These are phyloP conservation scores for Pestalotiopsis sp. DNA, from an alignment of 2,329 filamentous ascomycete genomes.

Conservation along the genomic window DNA sequence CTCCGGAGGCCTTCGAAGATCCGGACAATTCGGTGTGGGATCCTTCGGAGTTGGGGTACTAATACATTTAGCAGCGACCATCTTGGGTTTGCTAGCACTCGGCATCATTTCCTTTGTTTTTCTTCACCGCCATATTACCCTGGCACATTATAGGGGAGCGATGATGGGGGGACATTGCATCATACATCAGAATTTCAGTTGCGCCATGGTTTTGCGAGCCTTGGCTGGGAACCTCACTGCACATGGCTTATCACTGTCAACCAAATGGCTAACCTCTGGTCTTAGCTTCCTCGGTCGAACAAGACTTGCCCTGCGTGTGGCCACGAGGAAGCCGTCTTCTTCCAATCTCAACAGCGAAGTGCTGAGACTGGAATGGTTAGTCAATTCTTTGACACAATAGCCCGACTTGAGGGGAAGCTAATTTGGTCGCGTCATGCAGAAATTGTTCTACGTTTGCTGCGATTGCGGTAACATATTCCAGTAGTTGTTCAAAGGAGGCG, in stretches of 20 bases:
- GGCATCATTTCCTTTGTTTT: neutral
- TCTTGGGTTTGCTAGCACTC: neutral
- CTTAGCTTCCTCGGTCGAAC: slow-evolving; percentile 86
- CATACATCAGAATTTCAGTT: no score
- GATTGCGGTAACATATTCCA: slow-evolving; percentile 87
- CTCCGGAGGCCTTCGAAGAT: slow-evolving; percentile 30
- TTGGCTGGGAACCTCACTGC: slow-evolving; percentile 25
- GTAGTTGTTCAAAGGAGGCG: slow-evolving; percentile 31
- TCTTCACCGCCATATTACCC: neutral
- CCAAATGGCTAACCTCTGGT: slow-evolving; percentile 38
- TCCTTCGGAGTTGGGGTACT: neutral
- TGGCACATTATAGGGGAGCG: neutral
- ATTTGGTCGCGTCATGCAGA: slow-evolving; percentile 49
- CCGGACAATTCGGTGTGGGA: neutral
- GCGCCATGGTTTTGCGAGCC: no score
- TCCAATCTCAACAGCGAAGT: slow-evolving; percentile 97
- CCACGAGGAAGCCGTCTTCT: slow-evolving; percentile 92
- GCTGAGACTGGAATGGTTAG: slow-evolving; percentile 98
- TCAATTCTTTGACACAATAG: slow-evolving; percentile 6
- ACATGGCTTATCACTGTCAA: slow-evolving; percentile 19
- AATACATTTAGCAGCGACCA: neutral
- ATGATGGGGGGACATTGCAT: no score
- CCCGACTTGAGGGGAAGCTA: neutral
- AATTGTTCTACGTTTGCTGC: slow-evolving; percentile 94
- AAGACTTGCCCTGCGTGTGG: slow-evolving; percentile 84